phyloP scores from a whole-genome alignment of 306 rosid species.

The Cicer pinnatifidum region DNA sequence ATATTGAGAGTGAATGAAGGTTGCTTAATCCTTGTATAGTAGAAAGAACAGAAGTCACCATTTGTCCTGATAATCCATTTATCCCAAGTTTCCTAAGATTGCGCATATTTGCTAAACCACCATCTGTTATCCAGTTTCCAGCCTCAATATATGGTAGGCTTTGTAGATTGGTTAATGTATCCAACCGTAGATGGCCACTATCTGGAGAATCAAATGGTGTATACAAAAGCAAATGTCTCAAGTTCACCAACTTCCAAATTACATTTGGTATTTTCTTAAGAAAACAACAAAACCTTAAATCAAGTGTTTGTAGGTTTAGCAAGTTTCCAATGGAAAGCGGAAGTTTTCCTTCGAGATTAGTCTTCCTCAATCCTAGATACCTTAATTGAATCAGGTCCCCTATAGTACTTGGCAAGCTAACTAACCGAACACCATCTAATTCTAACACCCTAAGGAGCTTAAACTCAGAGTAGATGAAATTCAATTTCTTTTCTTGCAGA shows the following conservation, averaged over 20 bases:
- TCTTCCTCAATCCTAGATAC: conserved; percentile 57
- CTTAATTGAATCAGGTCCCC: conserved; percentile 55
- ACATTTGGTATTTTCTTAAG: conserved; percentile 54
- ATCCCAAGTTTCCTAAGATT: conserved; percentile 54
- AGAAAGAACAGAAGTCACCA: conserved; percentile 47
- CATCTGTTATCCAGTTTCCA: conserved; percentile 52
- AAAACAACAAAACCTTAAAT: conserved; percentile 55
- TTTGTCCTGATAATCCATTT: conserved; percentile 45
- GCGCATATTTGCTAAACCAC: conserved; percentile 50
- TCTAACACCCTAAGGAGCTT: conserved; percentile 57
- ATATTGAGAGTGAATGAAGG: conserved; percentile 50
- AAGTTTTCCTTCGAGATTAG: conserved; percentile 49
- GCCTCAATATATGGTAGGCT: conserved; percentile 56
- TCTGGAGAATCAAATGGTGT: conserved; percentile 56
- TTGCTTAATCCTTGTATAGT: conserved; percentile 39
- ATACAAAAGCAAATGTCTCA: conserved; percentile 54
- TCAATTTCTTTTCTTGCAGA: conserved; percentile 50
- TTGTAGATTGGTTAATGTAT: conserved; percentile 55
- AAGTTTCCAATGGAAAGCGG: conserved; percentile 55
- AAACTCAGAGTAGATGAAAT: conserved; percentile 51
- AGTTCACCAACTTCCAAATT: conserved; percentile 56
- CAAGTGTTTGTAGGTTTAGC: conserved; percentile 56
- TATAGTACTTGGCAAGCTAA: conserved; percentile 48
- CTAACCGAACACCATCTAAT: conserved; percentile 56
- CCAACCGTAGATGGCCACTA: conserved; percentile 50